phyloP scores from a whole-genome alignment of 305 asterid species.

The Fraxinus sp. region DNA sequence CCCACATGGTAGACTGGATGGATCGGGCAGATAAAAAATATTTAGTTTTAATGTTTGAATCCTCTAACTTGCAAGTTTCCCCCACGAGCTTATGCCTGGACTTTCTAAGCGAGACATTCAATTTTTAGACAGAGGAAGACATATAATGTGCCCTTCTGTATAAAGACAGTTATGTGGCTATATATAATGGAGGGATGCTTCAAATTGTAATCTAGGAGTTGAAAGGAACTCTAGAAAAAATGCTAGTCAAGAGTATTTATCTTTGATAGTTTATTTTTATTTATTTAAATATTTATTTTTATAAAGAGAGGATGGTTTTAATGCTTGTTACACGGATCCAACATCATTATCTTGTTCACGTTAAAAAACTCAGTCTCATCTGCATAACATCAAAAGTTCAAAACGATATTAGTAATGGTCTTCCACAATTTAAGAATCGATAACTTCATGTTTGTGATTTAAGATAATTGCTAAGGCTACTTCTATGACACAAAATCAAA shows the following conservation, averaged over 20 bases:
- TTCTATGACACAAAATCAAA: background rate
- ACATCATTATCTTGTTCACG: background rate
- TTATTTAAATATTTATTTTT: background rate
- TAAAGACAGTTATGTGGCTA: background rate
- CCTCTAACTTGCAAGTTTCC: background rate
- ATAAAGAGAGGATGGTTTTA: background rate
- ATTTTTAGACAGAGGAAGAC: background rate
- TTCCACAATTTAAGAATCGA: background rate
- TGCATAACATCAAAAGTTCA: background rate
- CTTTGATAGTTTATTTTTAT: background rate
- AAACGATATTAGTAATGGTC: background rate
- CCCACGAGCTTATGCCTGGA: background rate
- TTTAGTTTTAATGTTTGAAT: background rate
- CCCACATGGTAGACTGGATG: background rate
- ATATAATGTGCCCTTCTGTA: background rate
- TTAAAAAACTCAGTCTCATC: background rate
- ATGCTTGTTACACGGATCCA: background rate
- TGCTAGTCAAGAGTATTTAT: background rate
- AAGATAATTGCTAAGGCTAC: background rate
- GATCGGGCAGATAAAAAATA: background rate
- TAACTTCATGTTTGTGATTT: background rate
- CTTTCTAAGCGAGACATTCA: background rate
- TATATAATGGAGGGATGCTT: background rate
- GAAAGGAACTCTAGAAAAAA: background rate
- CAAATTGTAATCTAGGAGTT: background rate